These are phyloP conservation scores for Schizonepeta tenuifolia DNA, from an alignment of 257 asterid species.

Conservation along the genomic window DNA sequence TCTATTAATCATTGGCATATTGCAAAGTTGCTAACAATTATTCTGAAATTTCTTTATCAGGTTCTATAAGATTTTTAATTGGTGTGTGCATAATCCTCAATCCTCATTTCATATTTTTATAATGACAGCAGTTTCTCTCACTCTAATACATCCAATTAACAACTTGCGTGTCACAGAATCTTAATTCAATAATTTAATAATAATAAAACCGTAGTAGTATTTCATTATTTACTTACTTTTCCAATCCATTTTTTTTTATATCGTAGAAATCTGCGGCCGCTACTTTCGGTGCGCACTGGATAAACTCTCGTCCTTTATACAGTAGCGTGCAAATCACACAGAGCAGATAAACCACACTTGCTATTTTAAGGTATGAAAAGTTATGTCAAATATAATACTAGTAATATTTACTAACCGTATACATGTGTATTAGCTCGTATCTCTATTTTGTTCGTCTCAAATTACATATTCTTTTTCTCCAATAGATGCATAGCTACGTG, in stretches of 20 bases:
- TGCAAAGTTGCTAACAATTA: conserved; percentile 12
- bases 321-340: too few relatives aligned
- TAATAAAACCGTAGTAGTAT: background rate
- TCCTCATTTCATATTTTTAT: background rate
- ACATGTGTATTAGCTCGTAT: too few relatives aligned
- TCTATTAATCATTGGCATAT: conserved; percentile 30
- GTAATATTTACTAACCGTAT: too few relatives aligned
- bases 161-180: conserved; percentile 23
- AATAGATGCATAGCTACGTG: too few relatives aligned
- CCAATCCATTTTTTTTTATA: too few relatives aligned
- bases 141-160: conserved; percentile 12
- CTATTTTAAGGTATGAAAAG: background rate
- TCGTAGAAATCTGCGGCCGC: too few relatives aligned
- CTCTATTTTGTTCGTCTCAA: too few relatives aligned
- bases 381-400: too few relatives aligned
- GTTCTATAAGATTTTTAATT: conserved; percentile 8
- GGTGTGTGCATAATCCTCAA: background rate
- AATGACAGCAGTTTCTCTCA: background rate
- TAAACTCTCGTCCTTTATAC: too few relatives aligned
- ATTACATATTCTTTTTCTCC: too few relatives aligned
- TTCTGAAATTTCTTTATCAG: conserved; percentile 17
- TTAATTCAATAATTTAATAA: background rate
- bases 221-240: background rate
- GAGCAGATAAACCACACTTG: too few relatives aligned
- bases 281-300: too few relatives aligned